These are phyloP conservation scores for Canavalia ensiformis DNA, from an alignment of 306 rosid species.

Conservation along the genomic window DNA sequence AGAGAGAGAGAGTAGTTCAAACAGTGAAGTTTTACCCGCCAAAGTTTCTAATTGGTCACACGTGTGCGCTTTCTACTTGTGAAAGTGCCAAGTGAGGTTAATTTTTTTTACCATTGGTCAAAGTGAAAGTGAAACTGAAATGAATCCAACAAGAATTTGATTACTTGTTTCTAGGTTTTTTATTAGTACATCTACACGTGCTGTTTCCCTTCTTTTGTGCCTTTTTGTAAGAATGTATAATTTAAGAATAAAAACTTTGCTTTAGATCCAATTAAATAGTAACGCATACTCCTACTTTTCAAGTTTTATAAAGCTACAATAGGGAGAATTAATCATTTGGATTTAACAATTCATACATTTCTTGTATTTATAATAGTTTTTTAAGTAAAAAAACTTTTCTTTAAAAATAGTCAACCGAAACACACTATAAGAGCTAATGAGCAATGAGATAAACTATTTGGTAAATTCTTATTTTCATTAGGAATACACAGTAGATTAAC, in stretches of 20 bases:
- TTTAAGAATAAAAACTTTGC: slow-evolving; percentile 43
- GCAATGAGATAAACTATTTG: neutral
- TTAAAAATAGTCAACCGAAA: neutral
- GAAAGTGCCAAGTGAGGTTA: neutral
- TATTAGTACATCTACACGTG: slow-evolving; percentile 44
- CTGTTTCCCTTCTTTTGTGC: slow-evolving; percentile 34
- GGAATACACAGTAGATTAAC: neutral
- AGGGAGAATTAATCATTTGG: neutral
- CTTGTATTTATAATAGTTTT: neutral
- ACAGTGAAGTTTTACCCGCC: slow-evolving; percentile 37
- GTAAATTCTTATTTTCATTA: neutral
- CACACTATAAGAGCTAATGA: neutral
- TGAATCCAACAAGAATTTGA: neutral
- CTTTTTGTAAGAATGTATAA: slow-evolving; percentile 31
- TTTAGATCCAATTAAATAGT: slow-evolving; percentile 46
- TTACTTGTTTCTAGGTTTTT: slow-evolving; percentile 31
- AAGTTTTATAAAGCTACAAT: neutral
- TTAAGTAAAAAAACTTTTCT: neutral
- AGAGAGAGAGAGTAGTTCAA: slow-evolving; percentile 21
- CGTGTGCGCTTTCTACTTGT: slow-evolving; percentile 10
- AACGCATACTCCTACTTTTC: neutral
- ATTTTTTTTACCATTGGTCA: slow-evolving; percentile 11
- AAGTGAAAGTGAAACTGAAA: slow-evolving; percentile 13
- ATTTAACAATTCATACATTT: neutral
- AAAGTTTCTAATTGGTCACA: slow-evolving; percentile 42